phyloP scores from a whole-genome alignment of 352 stramenopile genomes.

The Pythium sp. region DNA sequence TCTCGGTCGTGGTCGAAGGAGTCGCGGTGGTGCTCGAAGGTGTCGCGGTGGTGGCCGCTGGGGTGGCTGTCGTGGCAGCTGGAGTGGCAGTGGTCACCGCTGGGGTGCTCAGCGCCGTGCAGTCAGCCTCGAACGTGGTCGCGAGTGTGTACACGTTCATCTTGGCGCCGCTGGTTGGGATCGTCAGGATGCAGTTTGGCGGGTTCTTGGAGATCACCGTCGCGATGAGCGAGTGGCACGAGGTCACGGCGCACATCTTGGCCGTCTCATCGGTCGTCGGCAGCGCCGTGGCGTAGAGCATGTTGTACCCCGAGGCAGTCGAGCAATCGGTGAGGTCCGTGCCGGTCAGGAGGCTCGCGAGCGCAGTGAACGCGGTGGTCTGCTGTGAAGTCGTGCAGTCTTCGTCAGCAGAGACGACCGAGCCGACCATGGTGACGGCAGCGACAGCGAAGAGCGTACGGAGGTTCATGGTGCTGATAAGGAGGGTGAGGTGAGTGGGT shows the following conservation, averaged over 20 bases:
- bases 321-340: slow-evolving; percentile 24
- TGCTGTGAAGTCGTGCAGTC: slow-evolving; percentile 22
- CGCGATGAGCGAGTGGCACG: slow-evolving; percentile 36
- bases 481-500: background rate
- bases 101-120: slow-evolving; percentile 17
- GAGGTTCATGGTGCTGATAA: slow-evolving; percentile 5
- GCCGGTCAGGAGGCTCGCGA: slow-evolving; percentile 23
- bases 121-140: slow-evolving; percentile 53
- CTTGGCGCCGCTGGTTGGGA: slow-evolving; percentile 19
- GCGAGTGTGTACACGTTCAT: slow-evolving; percentile 41
- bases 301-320: slow-evolving; percentile 30
- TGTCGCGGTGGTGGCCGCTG: background rate
- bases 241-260: slow-evolving; percentile 30
- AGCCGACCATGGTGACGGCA: slow-evolving; percentile 24
- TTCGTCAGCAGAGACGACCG: slow-evolving; percentile 1
- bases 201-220: slow-evolving; percentile 26
- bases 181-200: slow-evolving; percentile 24
- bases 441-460: slow-evolving; percentile 14
- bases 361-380: slow-evolving; percentile 23
- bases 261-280: slow-evolving; percentile 28
- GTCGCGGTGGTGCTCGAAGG: background rate
- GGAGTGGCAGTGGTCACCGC: background rate
- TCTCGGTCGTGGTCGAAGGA: background rate
- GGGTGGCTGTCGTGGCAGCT: background rate
- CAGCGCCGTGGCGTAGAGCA: slow-evolving; percentile 30